Evolutionary conservation across 768 basidiomycete genomes (phyloP).

Genomic region (Boletales sp.): DNA sequence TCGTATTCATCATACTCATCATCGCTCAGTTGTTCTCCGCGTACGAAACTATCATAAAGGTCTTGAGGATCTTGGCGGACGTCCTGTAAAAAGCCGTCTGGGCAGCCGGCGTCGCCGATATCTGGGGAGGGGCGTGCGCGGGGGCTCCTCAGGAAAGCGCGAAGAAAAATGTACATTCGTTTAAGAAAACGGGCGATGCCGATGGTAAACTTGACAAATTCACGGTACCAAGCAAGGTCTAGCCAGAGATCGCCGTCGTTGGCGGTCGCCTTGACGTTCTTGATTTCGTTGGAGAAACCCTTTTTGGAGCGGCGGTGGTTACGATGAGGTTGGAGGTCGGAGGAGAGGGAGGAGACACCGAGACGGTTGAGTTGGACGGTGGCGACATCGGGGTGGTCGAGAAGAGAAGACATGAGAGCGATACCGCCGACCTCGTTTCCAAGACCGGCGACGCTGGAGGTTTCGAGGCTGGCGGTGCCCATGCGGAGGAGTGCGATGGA

Average conservation of each 20-base stretch:
- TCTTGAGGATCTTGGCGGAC: constrained; percentile 31
- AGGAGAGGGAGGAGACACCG: constrained; percentile 40
- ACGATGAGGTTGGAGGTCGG: constrained; percentile 24
- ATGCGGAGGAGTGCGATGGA: constrained; percentile 66
- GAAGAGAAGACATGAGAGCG: constrained; percentile 15
- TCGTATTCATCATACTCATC: constrained; percentile 44
- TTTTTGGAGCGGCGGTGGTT: constrained; percentile 22
- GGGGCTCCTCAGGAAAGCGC: constrained; percentile 17
- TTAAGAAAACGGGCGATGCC: constrained; percentile 28
- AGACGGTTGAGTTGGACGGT: constrained; percentile 38
- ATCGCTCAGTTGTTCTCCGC: constrained; percentile 53
- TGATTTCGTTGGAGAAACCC: constrained; percentile 53
- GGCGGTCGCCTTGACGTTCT: constrained; percentile 34
- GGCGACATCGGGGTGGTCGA: constrained; percentile 24
- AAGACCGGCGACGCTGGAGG: constrained; percentile 66
- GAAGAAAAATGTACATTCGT: constrained; percentile 12
- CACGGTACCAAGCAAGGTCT: constrained; percentile 40
- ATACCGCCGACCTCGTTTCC: constrained; percentile 71
- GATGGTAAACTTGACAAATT: constrained; percentile 32
- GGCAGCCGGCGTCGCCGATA: constrained; percentile 1
- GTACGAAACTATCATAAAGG: constrained; percentile 55
- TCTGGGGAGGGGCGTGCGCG: constrained; percentile 9
- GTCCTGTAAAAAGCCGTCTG: constrained; percentile 7
- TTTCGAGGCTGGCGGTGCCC: constrained; percentile 73
- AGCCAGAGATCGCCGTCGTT: constrained; percentile 37